Evolutionary conservation across 1,139 yeast species (phyloP).

Genomic region (Blastobotrys aristatus): DNA sequence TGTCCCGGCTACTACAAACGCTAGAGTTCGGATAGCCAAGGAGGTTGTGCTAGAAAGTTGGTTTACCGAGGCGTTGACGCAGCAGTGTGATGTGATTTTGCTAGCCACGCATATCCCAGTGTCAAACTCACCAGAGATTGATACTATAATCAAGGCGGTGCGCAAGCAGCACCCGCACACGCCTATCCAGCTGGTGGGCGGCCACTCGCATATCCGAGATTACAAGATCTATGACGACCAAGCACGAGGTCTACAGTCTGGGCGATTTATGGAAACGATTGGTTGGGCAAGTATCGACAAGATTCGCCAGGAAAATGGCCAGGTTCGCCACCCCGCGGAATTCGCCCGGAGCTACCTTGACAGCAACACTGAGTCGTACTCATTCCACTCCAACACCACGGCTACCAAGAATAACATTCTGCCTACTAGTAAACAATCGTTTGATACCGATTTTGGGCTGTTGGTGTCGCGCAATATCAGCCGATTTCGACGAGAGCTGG

Average conservation of each 20-base stretch:
- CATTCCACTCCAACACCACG: constrained; percentile 48
- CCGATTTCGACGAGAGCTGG: constrained; percentile 44
- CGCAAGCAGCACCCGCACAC: constrained; percentile 56
- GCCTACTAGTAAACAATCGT: constrained; percentile 21
- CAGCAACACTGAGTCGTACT: constrained; percentile 66
- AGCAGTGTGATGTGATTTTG: constrained; percentile 60
- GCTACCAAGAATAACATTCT: constrained; percentile 13
- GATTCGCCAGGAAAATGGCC: constrained; percentile 17
- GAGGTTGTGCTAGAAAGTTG: constrained; percentile 55
- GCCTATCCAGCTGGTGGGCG: constrained; percentile 84
- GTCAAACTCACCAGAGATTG: constrained; percentile 54
- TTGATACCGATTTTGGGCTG: constrained; percentile 50
- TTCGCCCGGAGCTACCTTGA: constrained; percentile 70
- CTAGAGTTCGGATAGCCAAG: constrained; percentile 60
- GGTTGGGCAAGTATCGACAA: constrained; percentile 72
- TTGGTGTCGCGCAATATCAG: constrained; percentile 44
- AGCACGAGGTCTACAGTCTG: constrained; percentile 80
- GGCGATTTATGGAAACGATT: constrained; percentile 85
- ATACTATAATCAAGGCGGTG: constrained; percentile 42
- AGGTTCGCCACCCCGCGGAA: too few species aligned
- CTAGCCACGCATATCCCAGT: constrained; percentile 82
- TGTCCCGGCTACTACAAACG: constrained; percentile 50
- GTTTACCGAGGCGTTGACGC: constrained; percentile 53
- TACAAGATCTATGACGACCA: constrained; percentile 60
- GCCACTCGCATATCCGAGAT: constrained; percentile 91